Evolutionary conservation across 1,139 yeast genomes (phyloP), one percentile per base, ranked within the genome.

Genomic region (Pichia sp.): DNA sequence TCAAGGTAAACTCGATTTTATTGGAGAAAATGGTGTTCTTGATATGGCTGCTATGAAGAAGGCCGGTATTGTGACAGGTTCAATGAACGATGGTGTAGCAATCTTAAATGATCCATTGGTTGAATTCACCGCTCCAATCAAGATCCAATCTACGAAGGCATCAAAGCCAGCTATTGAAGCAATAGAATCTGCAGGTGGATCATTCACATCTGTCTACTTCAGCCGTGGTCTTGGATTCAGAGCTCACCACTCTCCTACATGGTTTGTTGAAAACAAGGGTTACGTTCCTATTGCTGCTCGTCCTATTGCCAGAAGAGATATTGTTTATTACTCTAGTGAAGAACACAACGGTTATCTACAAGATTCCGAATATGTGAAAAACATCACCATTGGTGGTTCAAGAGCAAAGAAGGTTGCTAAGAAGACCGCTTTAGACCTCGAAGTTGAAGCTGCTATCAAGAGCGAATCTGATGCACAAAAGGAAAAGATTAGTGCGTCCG

Each of bases 261-360:
- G 77, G 56, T 80, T 77, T 49, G 58, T 82, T 35, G 61, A 69
- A 44, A 79, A 72, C 49, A 78, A 74, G 53, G 95, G 93, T 16
- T 75, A 87, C 46, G 62, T 88, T 18, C 97, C 97, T 21, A 61
- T 86, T 46, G 78, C 76, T 36, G 93, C 97, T 4, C 74, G 88
- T 59, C 98, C 98, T 18, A 81, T 80, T 8, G 78, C 74, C 49
- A 75, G 85, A 60, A 80, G 85, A 63, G 87, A 82, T 52, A 78
- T 91, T 42, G 76, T 74, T 44, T 86, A 69, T 60, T 91, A 91
- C 62, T 74, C 91, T 32, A 72, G 75, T 56, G 71, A 72, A 6
- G 77, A 69, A 26, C 77, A 76, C 54, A 72, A 87, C 47, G 97
- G 98, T 4, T 88, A 85, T 55, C 64, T 88, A 50, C 44, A 40